Evolutionary conservation across 2,329 filamentous ascomycete genomes (phyloP).

Genomic region (Hypoxylon sp.): DNA sequence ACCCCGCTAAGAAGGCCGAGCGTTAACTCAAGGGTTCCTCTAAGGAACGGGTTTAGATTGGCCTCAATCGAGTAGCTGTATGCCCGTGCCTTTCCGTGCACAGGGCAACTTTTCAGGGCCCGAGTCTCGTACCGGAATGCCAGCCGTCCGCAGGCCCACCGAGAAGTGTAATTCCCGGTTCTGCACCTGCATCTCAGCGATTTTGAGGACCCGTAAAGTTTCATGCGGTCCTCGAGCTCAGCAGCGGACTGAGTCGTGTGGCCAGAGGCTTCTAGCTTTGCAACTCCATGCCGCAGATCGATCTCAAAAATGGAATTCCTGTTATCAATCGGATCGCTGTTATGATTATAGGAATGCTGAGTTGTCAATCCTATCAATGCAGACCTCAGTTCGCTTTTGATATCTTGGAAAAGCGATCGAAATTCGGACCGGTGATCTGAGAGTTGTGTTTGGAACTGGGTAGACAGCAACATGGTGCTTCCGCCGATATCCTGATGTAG

Average conservation of each 20-base stretch:
- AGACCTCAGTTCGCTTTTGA: background rate
- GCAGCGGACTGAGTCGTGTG: background rate
- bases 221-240: background rate
- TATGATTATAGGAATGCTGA: background rate
- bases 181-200: conserved; percentile 15
- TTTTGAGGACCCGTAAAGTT: background rate
- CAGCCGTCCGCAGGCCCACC: conserved; percentile 2
- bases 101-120: background rate
- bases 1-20: background rate
- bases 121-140: conserved; percentile 8
- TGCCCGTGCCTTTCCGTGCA: conserved; percentile 9
- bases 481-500: background rate
- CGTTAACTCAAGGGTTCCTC: conserved; percentile 9
- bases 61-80: conserved; percentile 14
- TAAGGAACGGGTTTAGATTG: conserved; percentile 13
- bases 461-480: background rate
- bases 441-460: conserved; percentile 6
- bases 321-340: background rate
- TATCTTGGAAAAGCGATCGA: background rate
- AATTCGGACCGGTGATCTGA: conserved; percentile 5
- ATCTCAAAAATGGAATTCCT: conserved; percentile 5
- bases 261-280: conserved; percentile 5
- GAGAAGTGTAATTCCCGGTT: background rate
- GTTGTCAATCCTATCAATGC: background rate
- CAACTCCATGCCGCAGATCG: conserved; percentile 1